Evolutionary conservation across 257 asterid genomes (phyloP).

Genomic region (Solanum chilense): DNA sequence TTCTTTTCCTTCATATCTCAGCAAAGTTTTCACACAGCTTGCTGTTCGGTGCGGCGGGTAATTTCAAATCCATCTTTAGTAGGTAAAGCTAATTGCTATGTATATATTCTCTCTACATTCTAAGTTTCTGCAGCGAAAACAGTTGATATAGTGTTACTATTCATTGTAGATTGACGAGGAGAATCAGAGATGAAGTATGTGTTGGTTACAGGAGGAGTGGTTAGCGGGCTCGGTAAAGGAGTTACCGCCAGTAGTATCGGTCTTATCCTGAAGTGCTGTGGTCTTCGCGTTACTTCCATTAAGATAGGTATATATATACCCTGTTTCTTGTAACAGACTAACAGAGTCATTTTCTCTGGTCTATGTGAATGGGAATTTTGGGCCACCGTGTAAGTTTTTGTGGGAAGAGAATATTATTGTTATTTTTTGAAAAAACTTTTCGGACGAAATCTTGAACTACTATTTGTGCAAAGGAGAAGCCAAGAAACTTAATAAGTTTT

Average conservation of each 20-base stretch:
- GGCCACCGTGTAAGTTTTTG: not conserved
- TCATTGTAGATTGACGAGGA: not conserved
- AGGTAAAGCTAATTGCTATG: not conserved
- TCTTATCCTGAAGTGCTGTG: slow-evolving; percentile 82
- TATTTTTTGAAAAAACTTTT: not conserved
- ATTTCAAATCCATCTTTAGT: not conserved
- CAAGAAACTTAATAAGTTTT: not conserved
- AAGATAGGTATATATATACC: slow-evolving; percentile 49
- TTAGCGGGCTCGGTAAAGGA: slow-evolving; percentile 93
- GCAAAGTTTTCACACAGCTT: not conserved
- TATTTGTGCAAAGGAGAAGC: not conserved
- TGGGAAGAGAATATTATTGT: not conserved
- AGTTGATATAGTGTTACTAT: not conserved
- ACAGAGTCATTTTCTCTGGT: not conserved
- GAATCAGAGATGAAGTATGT: slow-evolving; percentile 67
- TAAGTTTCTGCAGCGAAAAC: not conserved
- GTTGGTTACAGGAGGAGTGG: slow-evolving; percentile 93
- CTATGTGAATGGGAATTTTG: not conserved
- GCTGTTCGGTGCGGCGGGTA: not conserved
- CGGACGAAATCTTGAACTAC: not conserved
- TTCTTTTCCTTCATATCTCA: not conserved
- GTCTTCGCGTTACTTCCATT: slow-evolving; percentile 83
- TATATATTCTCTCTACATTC: not conserved
- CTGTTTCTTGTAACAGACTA: not conserved
- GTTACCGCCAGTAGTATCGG: slow-evolving; percentile 98